Base-by-base conservation (phyloP, 495 filamentous ascomycete species). In the Penicillium paxilli region DNA sequence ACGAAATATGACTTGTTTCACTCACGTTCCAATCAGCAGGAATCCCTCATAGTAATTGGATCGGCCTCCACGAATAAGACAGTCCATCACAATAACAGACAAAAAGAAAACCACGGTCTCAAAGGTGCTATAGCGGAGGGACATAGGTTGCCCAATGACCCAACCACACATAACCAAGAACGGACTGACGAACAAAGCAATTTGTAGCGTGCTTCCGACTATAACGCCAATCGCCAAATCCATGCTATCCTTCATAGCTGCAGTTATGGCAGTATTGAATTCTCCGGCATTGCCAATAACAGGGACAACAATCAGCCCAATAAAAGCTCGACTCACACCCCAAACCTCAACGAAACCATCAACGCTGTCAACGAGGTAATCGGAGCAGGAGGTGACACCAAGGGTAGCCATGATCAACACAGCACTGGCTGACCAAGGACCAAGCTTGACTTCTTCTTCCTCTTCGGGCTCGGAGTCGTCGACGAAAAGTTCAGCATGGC, bases 11-110 rank as follows among this genome's bases (percentile, higher is more conserved):
- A 25, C 21, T 16, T 5, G 8, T 10, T 4, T 20, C 6, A 67
- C 58, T 58, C 28, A 67, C 63, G 55, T 57, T 37, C 57, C 63
- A 33, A 68, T 37, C 25, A 65, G 26, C 41, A 66, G 51, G 26
- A 40, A 51, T 33, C 62, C 62, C 50, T 65, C 62, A 19, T 63
- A 54, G 46, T 89, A 91, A 66, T 91, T 91, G 23, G 80, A 84
- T 16, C 84, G 65, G 6, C 87, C 88, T 52, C 89, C 86, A 47
- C 87, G 66, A 22, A 90, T 58, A 44, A 69, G 41, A 40, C 46
- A 63, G 23, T 59, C 70, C 38, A 71, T 66, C 17, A 74, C 57
- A n/a, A 72, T 58, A 0, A 64, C 59, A 2, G 54, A 57, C 16
- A 57, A 24, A 8, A 57, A 57, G 33, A 75, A 59, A 1, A 71